Evolutionary conservation across 1,284 basidiomycete genomes (phyloP).

Genomic region (Cutaneotrichosporon cutaneum): DNA sequence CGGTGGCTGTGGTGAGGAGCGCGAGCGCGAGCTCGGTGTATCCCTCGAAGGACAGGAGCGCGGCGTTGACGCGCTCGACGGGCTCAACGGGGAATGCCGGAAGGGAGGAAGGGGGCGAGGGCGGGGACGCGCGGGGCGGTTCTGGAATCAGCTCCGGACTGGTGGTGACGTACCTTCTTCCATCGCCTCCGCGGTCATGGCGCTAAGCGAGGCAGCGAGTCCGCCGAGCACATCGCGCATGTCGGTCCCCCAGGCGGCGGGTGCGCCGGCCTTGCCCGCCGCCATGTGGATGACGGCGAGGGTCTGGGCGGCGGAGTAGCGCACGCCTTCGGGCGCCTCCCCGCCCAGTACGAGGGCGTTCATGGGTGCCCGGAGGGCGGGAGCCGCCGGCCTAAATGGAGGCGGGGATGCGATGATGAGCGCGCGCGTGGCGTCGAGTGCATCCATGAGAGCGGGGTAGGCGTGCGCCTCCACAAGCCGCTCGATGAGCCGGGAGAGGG

Average conservation of each 20-base stretch:
- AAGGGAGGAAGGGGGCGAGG: constrained; percentile 11
- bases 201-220: constrained; percentile 28
- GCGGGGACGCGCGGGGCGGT: constrained; percentile 17
- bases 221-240: constrained; percentile 42
- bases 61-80: constrained; percentile 20
- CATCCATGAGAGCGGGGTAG: constrained; percentile 29
- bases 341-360: constrained; percentile 33
- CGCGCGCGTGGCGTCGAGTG: constrained; percentile 27
- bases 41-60: constrained; percentile 37
- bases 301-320: constrained; percentile 27
- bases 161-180: too few relatives aligned
- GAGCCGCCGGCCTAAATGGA: constrained; percentile 41
- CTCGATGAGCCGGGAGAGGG: constrained; percentile 37
- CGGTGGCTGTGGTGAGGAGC: constrained; percentile 58
- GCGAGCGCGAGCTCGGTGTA: constrained; percentile 35
- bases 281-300: constrained; percentile 41
- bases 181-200: constrained; percentile 39
- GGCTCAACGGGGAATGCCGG: constrained; percentile 38
- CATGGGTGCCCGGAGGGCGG: constrained; percentile 32
- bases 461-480: constrained; percentile 25
- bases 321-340: constrained; percentile 11
- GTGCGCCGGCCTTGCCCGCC: constrained; percentile 44
- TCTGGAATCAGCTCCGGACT: constrained; percentile 19
- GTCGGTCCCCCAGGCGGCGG: constrained; percentile 38
- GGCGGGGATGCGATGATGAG: constrained; percentile 44